A percentile compares a stretch with the other conserved stretches of the same genome.
phyloP scores from a whole-genome alignment of 208 protist genomes.

The Trypanosoma congolense region DNA sequence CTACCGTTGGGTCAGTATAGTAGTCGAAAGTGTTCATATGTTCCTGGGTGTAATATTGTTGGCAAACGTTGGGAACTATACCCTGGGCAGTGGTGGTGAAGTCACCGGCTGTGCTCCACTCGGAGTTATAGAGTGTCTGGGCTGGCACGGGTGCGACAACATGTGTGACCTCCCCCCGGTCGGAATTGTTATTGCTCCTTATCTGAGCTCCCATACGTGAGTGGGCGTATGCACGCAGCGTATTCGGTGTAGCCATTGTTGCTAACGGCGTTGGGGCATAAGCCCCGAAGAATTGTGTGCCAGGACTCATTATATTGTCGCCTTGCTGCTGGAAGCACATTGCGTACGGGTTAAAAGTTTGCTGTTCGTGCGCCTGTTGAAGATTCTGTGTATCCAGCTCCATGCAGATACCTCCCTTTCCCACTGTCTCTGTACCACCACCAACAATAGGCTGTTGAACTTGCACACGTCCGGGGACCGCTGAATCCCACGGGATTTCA shows the following conservation, averaged over 20 bases:
- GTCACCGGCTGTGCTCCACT: slow-evolving; percentile 12
- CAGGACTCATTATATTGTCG: slow-evolving; percentile 69
- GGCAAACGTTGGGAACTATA: slow-evolving; percentile 29
- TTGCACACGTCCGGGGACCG: slow-evolving; percentile 1
- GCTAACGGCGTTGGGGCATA: slow-evolving; percentile 78
- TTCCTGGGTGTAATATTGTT: slow-evolving; percentile 89
- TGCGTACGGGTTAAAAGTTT: slow-evolving; percentile 71
- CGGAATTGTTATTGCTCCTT: slow-evolving; percentile 5
- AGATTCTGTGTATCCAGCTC: slow-evolving; percentile 71
- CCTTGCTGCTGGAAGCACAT: slow-evolving; percentile 37
- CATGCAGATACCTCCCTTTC: slow-evolving; percentile 31
- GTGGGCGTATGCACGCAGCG: slow-evolving; percentile 72
- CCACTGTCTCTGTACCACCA: slow-evolving; percentile 8
- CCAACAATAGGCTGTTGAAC: neutral
- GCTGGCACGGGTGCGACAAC: slow-evolving; percentile 2
- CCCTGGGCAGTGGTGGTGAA: slow-evolving; percentile 10
- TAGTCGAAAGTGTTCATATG: slow-evolving; percentile 62
- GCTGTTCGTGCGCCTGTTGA: slow-evolving; percentile 59
- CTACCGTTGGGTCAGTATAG: slow-evolving; percentile 27
- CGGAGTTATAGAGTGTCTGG: slow-evolving; percentile 11
- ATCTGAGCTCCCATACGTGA: slow-evolving; percentile 38
- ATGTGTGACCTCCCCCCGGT: slow-evolving; percentile 6
- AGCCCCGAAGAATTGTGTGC: slow-evolving; percentile 83
- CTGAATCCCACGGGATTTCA: slow-evolving; percentile 66
- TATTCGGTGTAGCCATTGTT: slow-evolving; percentile 65